Evolutionary conservation across 73 alveolate species (phyloP).

Genomic region (Paraurostyla sp.): DNA sequence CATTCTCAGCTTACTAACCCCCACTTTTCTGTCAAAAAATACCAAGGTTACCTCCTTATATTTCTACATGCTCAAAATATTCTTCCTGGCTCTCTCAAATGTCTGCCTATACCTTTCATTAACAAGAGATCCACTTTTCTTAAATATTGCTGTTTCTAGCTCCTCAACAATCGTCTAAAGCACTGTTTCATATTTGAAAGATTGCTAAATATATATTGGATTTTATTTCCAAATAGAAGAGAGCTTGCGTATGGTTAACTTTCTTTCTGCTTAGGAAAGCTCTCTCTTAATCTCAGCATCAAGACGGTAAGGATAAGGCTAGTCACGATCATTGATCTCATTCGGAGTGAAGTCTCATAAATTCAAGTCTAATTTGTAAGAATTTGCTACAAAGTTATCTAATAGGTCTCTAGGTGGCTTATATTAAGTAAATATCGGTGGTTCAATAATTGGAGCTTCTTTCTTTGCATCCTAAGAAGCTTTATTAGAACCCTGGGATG

Average conservation of each 20-base stretch:
- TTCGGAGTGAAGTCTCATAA: too few species aligned
- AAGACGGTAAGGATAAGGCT: too few species aligned
- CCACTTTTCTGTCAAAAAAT: neutral
- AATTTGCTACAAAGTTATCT: too few species aligned
- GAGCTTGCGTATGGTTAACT: neutral
- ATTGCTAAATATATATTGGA: neutral
- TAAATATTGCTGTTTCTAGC: neutral
- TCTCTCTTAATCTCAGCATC: neutral
- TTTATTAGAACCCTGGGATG: too few species aligned
- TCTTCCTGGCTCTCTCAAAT: neutral
- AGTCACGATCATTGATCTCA: too few species aligned
- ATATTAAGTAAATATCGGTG: too few species aligned
- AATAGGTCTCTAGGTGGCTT: too few species aligned
- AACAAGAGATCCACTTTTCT: neutral
- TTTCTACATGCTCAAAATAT: neutral
- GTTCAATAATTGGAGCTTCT: too few species aligned
- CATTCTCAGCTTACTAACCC: neutral
- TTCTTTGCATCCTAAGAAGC: too few species aligned
- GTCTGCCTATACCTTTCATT: neutral
- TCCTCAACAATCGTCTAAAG: neutral
- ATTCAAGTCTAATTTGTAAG: too few species aligned
- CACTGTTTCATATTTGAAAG: neutral
- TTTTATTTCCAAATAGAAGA: neutral
- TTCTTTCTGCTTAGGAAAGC: neutral
- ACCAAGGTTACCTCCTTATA: neutral